Conservation (phyloP, 2,329 filamentous ascomycete species). For the Chalaropsis ovoidea region DNA sequence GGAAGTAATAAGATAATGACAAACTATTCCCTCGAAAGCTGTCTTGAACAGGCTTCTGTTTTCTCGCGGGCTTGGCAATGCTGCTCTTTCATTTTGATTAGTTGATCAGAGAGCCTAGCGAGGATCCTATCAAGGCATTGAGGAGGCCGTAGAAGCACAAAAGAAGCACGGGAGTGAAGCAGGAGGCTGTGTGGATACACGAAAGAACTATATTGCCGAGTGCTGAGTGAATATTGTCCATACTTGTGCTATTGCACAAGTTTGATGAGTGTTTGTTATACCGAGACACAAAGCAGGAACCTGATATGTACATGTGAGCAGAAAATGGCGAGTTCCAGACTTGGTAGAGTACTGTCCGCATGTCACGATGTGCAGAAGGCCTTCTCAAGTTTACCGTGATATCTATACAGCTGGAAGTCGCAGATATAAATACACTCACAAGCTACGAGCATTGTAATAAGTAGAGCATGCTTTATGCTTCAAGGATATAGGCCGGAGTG, state of each 20-base stretch:
- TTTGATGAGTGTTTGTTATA: not conserved
- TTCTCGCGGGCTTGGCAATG: not conserved
- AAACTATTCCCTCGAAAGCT: not conserved
- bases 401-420: not conserved
- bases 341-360: too few relatives aligned
- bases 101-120: not conserved
- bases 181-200: not conserved
- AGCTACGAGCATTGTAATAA: too few relatives aligned
- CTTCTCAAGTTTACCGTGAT: not conserved
- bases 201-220: not conserved
- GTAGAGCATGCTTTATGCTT: not conserved
- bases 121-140: not conserved
- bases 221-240: not conserved
- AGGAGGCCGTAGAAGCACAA: not conserved
- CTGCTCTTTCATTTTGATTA: not conserved
- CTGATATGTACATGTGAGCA: not conserved
- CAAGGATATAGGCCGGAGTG: not conserved
- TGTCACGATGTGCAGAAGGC: not conserved
- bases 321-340: slow-evolving; percentile 1
- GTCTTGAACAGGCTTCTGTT: not conserved
- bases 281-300: too few relatives aligned
- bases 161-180: not conserved
- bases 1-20: not conserved
- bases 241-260: not conserved
- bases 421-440: too few relatives aligned